A percentile compares a stretch with the other conserved stretches of the same genome.
Conservation (phyloP, 2,329 filamentous ascomycete species). For the Apiospora kogelbergensis region DNA sequence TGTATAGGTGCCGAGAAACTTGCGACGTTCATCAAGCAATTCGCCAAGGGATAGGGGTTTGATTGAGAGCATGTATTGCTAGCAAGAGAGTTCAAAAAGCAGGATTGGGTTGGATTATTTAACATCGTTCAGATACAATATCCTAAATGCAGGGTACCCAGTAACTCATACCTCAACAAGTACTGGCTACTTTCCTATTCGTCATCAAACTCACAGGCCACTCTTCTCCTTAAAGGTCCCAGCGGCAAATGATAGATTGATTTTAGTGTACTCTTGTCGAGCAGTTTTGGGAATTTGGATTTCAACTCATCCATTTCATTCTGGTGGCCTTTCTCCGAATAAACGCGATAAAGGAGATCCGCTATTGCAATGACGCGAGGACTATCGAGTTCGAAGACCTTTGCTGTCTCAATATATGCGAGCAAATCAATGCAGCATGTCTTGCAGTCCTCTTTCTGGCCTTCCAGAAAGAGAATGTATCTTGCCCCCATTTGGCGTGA, state of each 20-base stretch:
- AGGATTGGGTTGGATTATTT: not conserved
- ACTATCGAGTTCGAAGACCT: not conserved
- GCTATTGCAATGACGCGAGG: not conserved
- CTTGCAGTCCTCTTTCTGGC: not conserved
- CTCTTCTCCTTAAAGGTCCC: not conserved
- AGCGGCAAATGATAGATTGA: not conserved
- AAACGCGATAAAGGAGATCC: not conserved
- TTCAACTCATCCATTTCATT: not conserved
- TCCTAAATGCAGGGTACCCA: not conserved
- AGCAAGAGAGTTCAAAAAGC: not conserved
- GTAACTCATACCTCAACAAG: not conserved
- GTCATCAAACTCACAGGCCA: not conserved
- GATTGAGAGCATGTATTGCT: not conserved
- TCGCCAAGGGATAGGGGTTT: not conserved
- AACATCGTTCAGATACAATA: not conserved
- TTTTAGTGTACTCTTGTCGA: not conserved
- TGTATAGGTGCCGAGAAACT: not conserved
- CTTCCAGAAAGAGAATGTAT: conserved; percentile 11
- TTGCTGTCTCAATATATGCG: not conserved
- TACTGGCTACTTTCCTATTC: not conserved
- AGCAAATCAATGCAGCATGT: not conserved
- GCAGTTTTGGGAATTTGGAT: not conserved
- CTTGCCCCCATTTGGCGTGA: conserved; percentile 20
- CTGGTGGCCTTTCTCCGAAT: not conserved
- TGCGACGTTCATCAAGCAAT: conserved; percentile 8